Base-by-base conservation (phyloP, 2,329 filamentous ascomycete genomes). In the Fonsecaea pedrosoi region DNA sequence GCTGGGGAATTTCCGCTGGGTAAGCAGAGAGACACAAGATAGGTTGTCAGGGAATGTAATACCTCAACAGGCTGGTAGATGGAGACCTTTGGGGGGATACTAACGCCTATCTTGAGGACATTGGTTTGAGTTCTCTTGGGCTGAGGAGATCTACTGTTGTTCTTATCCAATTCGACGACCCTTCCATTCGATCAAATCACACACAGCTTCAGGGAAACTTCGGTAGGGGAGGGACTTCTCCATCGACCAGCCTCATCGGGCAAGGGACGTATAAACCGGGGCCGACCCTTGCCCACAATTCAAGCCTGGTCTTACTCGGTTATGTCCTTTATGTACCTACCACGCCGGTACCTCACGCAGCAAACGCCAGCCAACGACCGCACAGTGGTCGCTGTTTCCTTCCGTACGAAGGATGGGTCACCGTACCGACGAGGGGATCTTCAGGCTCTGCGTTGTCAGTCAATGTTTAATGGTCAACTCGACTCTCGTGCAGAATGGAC, bases 221-320 rank as follows among this genome's bases (percentile, higher is more conserved):
- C 45, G 45, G 45, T 21, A 50, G 8, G 4, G n/a, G 7, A 56
- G 32, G 34, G 54, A 34, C 18, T 60, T 69, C 67, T 69, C 67
- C 64, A 69, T 67, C 67, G 30, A 69, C 67, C 67, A 42, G 55
- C 67, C 67, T 54, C 37, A 64, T 67, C 34, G 50, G 45, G 45
- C 45, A 50, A 50, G 4, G 45, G 45, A 50, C 45, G 18, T 25
- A 50, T 12, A 8, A 12, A 18, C 45, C 10, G 45, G 18, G 7
- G n/a, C 18, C 18, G 6, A 4, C 40, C 4, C 45, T 25, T 50
- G 45, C n/a, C 45, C 45, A 45, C 45, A 50, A 25, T 3, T 5
- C 18, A 25, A 50, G 45, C 45, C 45, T 8, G 45, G 45, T 7
- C 45, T 25, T 6, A 50, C 45, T 25, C 45, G 45, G 45, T 25